phyloP scores from a whole-genome alignment of 2,329 filamentous ascomycete genomes.

The Pseudogymnoascus sp. region DNA sequence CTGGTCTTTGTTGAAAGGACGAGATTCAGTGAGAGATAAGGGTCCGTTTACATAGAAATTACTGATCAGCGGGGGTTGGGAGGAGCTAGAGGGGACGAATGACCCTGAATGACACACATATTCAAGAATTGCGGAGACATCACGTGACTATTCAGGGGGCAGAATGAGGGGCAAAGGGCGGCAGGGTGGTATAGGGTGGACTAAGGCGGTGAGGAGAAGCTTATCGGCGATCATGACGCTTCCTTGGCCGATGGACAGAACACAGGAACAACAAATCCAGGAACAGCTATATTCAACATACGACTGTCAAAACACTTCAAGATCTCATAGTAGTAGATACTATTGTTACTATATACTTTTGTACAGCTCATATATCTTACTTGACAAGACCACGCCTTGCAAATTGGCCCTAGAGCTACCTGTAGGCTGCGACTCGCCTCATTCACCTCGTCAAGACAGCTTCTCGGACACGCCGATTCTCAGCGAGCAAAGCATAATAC shows the following conservation, averaged over 20 bases:
- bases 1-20: neutral
- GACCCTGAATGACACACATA: conserved; percentile 3
- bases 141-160: neutral
- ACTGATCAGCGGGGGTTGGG: neutral
- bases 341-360: neutral
- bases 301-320: neutral
- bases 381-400: neutral
- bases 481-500: neutral
- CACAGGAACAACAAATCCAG: neutral
- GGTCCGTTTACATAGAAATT: neutral
- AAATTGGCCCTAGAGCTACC: neutral
- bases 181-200: neutral
- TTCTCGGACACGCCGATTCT: neutral
- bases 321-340: neutral
- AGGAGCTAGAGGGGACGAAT: conserved; percentile 2
- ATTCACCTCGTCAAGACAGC: neutral
- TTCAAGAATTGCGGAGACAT: neutral
- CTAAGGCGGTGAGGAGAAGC: neutral
- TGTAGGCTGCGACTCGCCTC: neutral
- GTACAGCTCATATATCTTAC: neutral
- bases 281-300: conserved; percentile 2
- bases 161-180: conserved; percentile 2
- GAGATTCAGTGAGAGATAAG: neutral
- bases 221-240: conserved; percentile 1
- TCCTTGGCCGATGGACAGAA: neutral